These are phyloP conservation scores for Candida smagusa DNA, from an alignment of 1,139 yeast genomes.

Conservation along the genomic window DNA sequence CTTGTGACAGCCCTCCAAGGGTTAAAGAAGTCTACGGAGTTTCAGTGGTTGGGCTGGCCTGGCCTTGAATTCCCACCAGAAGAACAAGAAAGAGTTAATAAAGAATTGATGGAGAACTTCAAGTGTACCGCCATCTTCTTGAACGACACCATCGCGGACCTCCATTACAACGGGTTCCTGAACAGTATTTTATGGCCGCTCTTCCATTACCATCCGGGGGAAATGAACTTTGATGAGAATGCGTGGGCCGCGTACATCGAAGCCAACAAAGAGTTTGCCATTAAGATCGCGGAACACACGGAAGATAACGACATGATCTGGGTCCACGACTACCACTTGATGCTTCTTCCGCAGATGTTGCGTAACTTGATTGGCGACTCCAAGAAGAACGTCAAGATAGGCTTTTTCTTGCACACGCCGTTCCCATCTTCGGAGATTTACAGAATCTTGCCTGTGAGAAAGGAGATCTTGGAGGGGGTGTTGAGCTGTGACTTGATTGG, in stretches of 20 bases:
- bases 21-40: conserved; percentile 75
- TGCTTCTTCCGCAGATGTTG: conserved; percentile 91
- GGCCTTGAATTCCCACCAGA: conserved; percentile 78
- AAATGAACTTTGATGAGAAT: conserved; percentile 94
- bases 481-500: conserved; percentile 93
- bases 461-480: conserved; percentile 88
- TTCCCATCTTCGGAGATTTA: conserved; percentile 97
- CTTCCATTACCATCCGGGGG: conserved; percentile 98
- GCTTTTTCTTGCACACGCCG: conserved; percentile 96
- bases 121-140: conserved; percentile 89
- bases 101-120: conserved; percentile 72
- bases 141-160: conserved; percentile 84
- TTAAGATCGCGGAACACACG: conserved; percentile 65
- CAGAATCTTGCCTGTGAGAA: conserved; percentile 91
- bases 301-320: conserved; percentile 87
- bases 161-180: conserved; percentile 94
- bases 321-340: conserved; percentile 97
- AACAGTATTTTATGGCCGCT: conserved; percentile 94
- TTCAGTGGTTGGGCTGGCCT: conserved; percentile 99
- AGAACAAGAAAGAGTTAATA: conserved; percentile 66
- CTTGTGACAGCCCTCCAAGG: conserved; percentile 95
- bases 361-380: conserved; percentile 55
- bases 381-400: conserved; percentile 65
- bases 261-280: conserved; percentile 84
- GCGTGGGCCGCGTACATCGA: conserved; percentile 98